Conservation (phyloP, 768 basidiomycete genomes). For the Rhodotorula sphaerocarpa region DNA sequence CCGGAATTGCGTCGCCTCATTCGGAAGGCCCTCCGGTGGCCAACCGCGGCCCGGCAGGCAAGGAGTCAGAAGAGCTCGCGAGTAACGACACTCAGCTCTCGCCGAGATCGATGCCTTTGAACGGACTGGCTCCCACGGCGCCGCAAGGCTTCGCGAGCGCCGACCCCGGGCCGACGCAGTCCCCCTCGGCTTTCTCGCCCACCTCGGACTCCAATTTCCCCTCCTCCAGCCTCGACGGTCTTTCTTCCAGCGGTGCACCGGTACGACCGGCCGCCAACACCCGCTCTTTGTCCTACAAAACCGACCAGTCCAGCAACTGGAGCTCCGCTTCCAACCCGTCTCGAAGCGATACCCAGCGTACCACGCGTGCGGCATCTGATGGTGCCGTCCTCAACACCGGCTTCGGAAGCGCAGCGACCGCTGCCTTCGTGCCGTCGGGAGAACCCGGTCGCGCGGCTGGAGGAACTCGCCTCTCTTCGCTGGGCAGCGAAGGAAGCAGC, state of each 20-base stretch:
- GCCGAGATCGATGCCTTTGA: no score
- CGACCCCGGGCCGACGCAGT: no score
- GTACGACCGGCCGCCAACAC: no score
- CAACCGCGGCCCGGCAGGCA: no score
- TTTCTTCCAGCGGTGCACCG: no score
- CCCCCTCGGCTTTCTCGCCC: neutral
- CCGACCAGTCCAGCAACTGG: conserved; percentile 12
- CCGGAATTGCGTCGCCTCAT: neutral
- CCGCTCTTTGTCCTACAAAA: conserved; percentile 20
- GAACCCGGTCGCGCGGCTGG: neutral
- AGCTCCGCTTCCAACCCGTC: neutral
- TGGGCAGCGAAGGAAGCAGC: conserved; percentile 12
- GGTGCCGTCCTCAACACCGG: conserved; percentile 15
- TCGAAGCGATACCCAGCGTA: conserved; percentile 15
- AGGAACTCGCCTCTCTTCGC: conserved; percentile 5
- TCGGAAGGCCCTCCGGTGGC: no score
- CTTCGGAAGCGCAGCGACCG: neutral
- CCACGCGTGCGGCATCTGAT: conserved; percentile 23
- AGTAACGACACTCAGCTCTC: no score
- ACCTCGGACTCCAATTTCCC: conserved; percentile 11
- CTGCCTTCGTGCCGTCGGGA: neutral
- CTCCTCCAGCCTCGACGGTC: conserved; percentile 11
- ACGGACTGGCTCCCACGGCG: no score
- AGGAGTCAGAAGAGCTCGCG: no score
- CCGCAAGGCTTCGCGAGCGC: no score